Conservation (phyloP, 2,329 filamentous ascomycete species). For the Dactylellina leptospora region DNA sequence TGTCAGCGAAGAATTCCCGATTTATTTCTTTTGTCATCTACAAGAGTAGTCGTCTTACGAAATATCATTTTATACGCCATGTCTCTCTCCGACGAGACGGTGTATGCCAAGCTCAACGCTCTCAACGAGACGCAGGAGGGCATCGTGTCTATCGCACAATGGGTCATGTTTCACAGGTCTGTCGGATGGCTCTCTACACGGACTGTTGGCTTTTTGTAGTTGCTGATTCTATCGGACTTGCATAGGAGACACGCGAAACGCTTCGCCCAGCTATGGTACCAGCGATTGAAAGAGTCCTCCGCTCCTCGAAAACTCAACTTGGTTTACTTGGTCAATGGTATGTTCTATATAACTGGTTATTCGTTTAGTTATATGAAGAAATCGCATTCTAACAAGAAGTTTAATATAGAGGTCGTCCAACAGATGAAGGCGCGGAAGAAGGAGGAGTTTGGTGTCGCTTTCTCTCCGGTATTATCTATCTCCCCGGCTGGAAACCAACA, state of each 20-base stretch:
- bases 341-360: constrained; percentile 55
- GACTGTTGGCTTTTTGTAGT: neutral
- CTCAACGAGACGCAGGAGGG: constrained; percentile 98
- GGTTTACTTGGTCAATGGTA: constrained; percentile 94
- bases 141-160: constrained; percentile 95
- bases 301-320: constrained; percentile 87
- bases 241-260: constrained; percentile 86
- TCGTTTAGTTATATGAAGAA: too few species aligned
- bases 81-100: constrained; percentile 95
- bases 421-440: constrained; percentile 93
- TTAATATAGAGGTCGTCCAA: constrained; percentile 81
- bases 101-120: constrained; percentile 91
- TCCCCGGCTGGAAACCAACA: too few species aligned
- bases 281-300: constrained; percentile 85
- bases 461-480: constrained; percentile 71
- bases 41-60: neutral
- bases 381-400: constrained; percentile 21
- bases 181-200: constrained; percentile 32
- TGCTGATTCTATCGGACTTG: neutral
- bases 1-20: too few species aligned
- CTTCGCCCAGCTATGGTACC: constrained; percentile 90
- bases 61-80: constrained; percentile 65
- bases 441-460: constrained; percentile 89
- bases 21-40: neutral
- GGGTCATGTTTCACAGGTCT: constrained; percentile 99